Conservation (phyloP, 1,284 basidiomycete genomes). For the Trametes polyzona region DNA sequence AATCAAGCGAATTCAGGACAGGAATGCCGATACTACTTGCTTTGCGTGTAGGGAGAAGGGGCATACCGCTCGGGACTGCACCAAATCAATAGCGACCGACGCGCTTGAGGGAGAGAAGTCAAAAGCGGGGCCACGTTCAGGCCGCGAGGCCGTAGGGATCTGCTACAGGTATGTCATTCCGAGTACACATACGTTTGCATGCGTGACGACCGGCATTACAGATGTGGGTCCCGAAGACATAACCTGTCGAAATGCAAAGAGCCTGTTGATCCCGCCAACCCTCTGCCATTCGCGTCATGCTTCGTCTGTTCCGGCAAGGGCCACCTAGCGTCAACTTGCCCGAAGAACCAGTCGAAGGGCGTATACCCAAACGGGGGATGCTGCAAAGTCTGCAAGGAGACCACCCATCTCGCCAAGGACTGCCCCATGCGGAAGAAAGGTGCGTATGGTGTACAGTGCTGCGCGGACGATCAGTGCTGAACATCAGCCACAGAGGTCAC, state of each 20-base stretch:
- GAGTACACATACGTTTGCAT: too few relatives aligned
- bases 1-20: slow-evolving; percentile 66
- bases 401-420: slow-evolving; percentile 85
- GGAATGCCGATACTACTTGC: slow-evolving; percentile 68
- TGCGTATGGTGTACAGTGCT: slow-evolving; percentile 30
- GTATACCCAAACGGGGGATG: slow-evolving; percentile 91
- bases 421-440: slow-evolving; percentile 72
- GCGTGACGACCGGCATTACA: slow-evolving; percentile 33
- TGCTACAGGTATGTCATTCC: slow-evolving; percentile 75
- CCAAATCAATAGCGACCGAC: slow-evolving; percentile 47
- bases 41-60: slow-evolving; percentile 89
- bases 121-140: slow-evolving; percentile 27
- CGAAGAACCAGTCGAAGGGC: slow-evolving; percentile 79
- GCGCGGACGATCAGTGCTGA: neutral
- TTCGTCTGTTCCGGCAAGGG: slow-evolving; percentile 86
- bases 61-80: slow-evolving; percentile 86
- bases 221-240: slow-evolving; percentile 85
- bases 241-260: slow-evolving; percentile 79
- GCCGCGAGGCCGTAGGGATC: slow-evolving; percentile 59
- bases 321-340: slow-evolving; percentile 83
- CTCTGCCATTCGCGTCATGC: slow-evolving; percentile 89
- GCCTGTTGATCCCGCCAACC: slow-evolving; percentile 63
- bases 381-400: slow-evolving; percentile 88
- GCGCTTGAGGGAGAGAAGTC: slow-evolving; percentile 34
- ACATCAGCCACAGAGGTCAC: slow-evolving; percentile 31